Evolutionary conservation across 208 protist species (phyloP).

Genomic region (Balamuthia mandrillaris): DNA sequence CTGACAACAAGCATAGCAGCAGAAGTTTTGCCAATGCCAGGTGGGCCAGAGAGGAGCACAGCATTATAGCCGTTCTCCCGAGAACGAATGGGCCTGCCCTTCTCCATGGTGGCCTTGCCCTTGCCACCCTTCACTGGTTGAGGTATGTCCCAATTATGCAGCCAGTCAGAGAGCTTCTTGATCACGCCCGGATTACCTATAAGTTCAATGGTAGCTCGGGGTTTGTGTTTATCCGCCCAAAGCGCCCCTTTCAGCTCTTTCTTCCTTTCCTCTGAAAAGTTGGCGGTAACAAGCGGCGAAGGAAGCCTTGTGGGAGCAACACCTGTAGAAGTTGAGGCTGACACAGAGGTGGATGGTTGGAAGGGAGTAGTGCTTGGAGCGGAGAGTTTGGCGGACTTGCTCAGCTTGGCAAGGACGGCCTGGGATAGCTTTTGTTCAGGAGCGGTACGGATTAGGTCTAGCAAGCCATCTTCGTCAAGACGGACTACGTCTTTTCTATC

Average conservation of each 20-base stretch:
- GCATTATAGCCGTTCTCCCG: conserved; percentile 46
- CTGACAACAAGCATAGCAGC: conserved; percentile 85
- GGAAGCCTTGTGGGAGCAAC: not conserved
- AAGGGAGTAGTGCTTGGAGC: not conserved
- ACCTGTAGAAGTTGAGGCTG: not conserved
- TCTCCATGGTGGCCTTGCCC: not conserved
- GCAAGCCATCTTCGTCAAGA: conserved; percentile 59
- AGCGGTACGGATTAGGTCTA: conserved; percentile 25
- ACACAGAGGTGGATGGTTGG: not conserved
- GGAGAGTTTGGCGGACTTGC: not conserved
- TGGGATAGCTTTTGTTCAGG: not conserved
- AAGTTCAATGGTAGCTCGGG: conserved; percentile 80
- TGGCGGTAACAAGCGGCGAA: not conserved
- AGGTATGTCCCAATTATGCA: conserved; percentile 77
- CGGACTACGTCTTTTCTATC: not conserved
- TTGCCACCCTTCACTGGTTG: not conserved
- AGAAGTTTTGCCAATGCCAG: conserved; percentile 98
- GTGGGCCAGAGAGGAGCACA: conserved; percentile 85
- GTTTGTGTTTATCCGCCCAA: conserved; percentile 97
- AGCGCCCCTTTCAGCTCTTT: conserved; percentile 55
- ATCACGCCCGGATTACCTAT: conserved; percentile 85
- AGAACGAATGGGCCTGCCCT: not conserved
- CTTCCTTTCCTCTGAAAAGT: not conserved
- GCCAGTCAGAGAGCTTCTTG: conserved; percentile 84
- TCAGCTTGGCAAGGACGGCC: not conserved